Evolutionary conservation across 352 stramenopile genomes (phyloP).

Genomic region (Pythium chondricola): DNA sequence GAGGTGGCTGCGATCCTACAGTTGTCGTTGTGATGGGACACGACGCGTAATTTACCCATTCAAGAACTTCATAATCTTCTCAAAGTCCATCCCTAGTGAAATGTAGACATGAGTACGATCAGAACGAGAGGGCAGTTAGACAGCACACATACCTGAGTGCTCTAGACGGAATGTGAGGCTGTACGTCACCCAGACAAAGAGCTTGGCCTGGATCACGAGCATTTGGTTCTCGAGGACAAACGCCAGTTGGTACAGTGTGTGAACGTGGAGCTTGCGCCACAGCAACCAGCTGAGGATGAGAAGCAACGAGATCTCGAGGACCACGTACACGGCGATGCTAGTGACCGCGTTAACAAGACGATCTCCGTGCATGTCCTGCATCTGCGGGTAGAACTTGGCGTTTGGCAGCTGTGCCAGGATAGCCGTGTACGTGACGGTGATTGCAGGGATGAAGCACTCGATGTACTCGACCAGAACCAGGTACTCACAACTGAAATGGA

Average conservation of each 20-base stretch:
- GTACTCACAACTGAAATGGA: constrained; percentile 17
- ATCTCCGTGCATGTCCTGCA: neutral
- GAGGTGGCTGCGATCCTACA: neutral
- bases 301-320: constrained; percentile 12
- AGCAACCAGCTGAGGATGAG: constrained; percentile 2
- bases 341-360: neutral
- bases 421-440: constrained; percentile 8
- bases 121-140: no score
- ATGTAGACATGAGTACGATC: neutral
- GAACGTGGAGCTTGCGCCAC: constrained; percentile 1
- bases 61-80: neutral
- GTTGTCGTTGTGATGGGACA: neutral
- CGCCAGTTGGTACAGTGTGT: constrained; percentile 34
- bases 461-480: constrained; percentile 22
- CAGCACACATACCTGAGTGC: constrained; percentile 10
- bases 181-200: constrained; percentile 33
- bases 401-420: constrained; percentile 9
- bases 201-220: constrained; percentile 25
- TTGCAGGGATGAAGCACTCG: constrained; percentile 16
- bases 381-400: constrained; percentile 8
- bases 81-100: neutral
- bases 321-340: constrained; percentile 9
- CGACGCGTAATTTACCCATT: neutral
- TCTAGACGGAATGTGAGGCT: constrained; percentile 9
- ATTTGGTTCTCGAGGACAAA: constrained; percentile 42